phyloP scores from a whole-genome alignment of 1,139 yeast species.

The Citeromyces hawaiiensis region DNA sequence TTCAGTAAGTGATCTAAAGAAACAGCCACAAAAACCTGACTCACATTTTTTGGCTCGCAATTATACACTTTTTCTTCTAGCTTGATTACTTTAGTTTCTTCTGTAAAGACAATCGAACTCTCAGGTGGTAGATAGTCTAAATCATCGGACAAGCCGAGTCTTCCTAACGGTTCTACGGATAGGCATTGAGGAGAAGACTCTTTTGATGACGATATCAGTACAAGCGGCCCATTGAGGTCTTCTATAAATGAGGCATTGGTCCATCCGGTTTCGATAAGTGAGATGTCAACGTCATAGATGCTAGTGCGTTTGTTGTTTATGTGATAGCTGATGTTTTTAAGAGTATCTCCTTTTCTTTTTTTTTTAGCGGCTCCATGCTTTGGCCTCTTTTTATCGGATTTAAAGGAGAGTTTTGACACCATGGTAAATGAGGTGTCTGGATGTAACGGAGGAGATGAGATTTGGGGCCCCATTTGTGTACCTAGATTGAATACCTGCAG shows the following conservation, averaged over 20 bases:
- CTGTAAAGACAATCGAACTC: constrained; percentile 8
- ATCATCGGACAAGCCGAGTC: constrained; percentile 5
- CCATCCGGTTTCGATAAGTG: constrained; percentile 18
- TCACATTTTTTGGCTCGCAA: constrained; percentile 20
- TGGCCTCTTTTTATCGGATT: constrained; percentile 23
- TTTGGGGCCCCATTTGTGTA: too few relatives aligned
- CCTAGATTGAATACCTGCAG: too few relatives aligned
- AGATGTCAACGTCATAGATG: constrained; percentile 7
- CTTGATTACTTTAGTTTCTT: constrained; percentile 10
- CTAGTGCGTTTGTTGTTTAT: constrained; percentile 9
- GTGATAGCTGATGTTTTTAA: constrained; percentile 2
- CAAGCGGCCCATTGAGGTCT: constrained; percentile 24
- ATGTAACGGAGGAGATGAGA: too few relatives aligned
- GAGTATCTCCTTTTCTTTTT: neutral
- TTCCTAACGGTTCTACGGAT: constrained; percentile 5
- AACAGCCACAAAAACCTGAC: constrained; percentile 23
- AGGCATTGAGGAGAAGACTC: constrained; percentile 3
- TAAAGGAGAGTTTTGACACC: constrained; percentile 28
- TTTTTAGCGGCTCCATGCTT: constrained; percentile 7
- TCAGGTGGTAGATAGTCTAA: constrained; percentile 3
- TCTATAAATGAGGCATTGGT: constrained; percentile 16
- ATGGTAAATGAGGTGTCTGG: constrained; percentile 10
- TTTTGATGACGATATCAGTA: constrained; percentile 7
- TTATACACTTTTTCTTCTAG: constrained; percentile 11
- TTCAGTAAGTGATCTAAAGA: constrained; percentile 12